Base-by-base conservation (phyloP, 2,329 filamentous ascomycete species). In the Aspergillus aculeatus region DNA sequence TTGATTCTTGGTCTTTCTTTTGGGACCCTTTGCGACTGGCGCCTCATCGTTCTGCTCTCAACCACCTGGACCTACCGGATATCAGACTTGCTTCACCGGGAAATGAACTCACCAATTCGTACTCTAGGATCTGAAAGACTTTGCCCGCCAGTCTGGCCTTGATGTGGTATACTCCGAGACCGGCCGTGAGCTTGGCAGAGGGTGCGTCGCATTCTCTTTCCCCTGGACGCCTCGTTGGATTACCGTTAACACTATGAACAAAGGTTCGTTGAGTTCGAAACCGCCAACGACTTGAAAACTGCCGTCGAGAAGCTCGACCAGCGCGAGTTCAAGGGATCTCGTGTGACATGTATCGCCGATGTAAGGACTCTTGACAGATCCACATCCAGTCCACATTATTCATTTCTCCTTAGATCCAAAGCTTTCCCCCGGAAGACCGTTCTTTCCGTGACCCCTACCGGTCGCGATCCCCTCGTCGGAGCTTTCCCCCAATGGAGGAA, bases 81-180 rank as follows among this genome's bases (percentile, higher is more conserved):
- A 64, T 61, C 59, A 49, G 64, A 60, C 57, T 63, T 44, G 38
- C n/a, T 66, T 59, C 70, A 66, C 81, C 83, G 82, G 81, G 84
- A 86, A 77, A 81, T 77, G 85, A 81, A 92, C 90, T 93, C 91
- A 95, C 85, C 68, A 54, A 86, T 85, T 86, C 80, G 84, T 84
- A 87, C 82, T 88, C 81, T 92, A 99, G 95, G 95, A 99, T 80
- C 88, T 99, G 57, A 99, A 99, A 90, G 95, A 99, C 78, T 99
- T 99, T 80, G 95, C 95, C 64, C 92, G 95, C 75, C 91, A 96
- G 78, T 96, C 94, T 77, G 92, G 92, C 78, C 86, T 96, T 78
- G 95, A 98, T 77, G 95, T 99, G 67, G 95, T 99, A 72, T 99
- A 96, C 78, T 97, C 93, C 66, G 95, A 99, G 81, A 96, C 96